phyloP scores from a whole-genome alignment of 352 stramenopile genomes.

The Phytopythium aichiense region DNA sequence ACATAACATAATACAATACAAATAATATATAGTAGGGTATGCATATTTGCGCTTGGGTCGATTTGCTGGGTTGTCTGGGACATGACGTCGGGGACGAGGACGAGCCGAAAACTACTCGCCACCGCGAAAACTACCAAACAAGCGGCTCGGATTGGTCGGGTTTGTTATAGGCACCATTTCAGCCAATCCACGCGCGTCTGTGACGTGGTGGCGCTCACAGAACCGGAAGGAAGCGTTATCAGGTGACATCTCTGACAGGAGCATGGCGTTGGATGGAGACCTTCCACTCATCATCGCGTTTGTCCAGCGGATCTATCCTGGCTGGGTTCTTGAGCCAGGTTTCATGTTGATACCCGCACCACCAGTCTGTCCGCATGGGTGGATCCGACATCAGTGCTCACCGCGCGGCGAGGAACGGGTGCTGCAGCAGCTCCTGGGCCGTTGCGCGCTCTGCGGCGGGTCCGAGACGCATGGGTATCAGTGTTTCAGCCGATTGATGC shows the following conservation, averaged over 20 bases:
- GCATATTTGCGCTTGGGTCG: too few relatives aligned
- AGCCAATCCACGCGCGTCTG: background rate
- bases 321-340: too few relatives aligned
- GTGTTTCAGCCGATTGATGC: background rate
- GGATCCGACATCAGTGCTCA: background rate
- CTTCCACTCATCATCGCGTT: background rate
- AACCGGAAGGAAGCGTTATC: background rate
- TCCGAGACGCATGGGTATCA: background rate
- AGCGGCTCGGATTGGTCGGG: background rate
- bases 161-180: too few relatives aligned
- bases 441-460: slow-evolving; percentile 47
- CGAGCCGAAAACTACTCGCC: background rate
- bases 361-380: too few relatives aligned
- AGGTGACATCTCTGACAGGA: background rate
- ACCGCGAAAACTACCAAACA: background rate
- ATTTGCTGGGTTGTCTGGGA: background rate
- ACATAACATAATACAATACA: too few relatives aligned
- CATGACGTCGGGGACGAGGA: background rate
- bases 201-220: background rate
- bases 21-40: too few relatives aligned
- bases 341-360: too few relatives aligned
- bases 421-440: slow-evolving; percentile 48
- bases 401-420: slow-evolving; percentile 45
- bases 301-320: too few relatives aligned
- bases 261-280: too few relatives aligned